These are phyloP conservation scores for Metschnikowia orientalis DNA, from an alignment of 805 yeast genomes.

Conservation along the genomic window DNA sequence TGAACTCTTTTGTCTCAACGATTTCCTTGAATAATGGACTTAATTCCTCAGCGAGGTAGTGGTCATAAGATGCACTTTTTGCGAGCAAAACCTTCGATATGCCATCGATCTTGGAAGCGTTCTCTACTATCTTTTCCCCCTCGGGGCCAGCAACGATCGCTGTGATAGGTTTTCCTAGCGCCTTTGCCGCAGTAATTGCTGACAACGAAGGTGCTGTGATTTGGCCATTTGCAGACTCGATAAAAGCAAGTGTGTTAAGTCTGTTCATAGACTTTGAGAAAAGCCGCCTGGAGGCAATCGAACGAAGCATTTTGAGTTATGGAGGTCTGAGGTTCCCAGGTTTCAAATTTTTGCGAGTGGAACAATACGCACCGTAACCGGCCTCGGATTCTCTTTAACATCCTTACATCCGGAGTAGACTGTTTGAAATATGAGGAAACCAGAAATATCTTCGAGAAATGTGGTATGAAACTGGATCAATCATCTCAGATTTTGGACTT, in stretches of 20 bases:
- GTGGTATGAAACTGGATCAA: no score
- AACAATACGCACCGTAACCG: conserved; percentile 5
- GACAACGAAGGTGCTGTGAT: conserved; percentile 68
- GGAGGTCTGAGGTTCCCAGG: not conserved
- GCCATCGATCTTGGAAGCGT: conserved; percentile 50
- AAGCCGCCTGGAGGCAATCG: conserved; percentile 8
- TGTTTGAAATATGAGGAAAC: not conserved
- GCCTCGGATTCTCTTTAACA: not conserved
- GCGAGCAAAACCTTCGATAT: conserved; percentile 57
- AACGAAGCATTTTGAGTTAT: conserved; percentile 11
- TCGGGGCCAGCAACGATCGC: conserved; percentile 72
- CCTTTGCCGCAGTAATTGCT: conserved; percentile 70
- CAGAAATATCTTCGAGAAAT: no score
- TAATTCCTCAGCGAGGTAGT: conserved; percentile 73
- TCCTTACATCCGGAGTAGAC: not conserved
- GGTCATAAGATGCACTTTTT: conserved; percentile 55
- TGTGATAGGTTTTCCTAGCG: conserved; percentile 73
- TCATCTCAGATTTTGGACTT: no score
- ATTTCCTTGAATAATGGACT: conserved; percentile 60
- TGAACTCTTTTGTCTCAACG: conserved; percentile 43
- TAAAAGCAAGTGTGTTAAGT: conserved; percentile 61
- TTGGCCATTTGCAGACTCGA: conserved; percentile 57
- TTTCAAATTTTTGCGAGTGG: conserved; percentile 4
- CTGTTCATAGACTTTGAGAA: conserved; percentile 12
- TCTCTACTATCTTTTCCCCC: conserved; percentile 40